Evolutionary conservation across 1,284 basidiomycete species (phyloP), one percentile per base, ranked within the genome.

Genomic region (Hypsizygus ulmarius): DNA sequence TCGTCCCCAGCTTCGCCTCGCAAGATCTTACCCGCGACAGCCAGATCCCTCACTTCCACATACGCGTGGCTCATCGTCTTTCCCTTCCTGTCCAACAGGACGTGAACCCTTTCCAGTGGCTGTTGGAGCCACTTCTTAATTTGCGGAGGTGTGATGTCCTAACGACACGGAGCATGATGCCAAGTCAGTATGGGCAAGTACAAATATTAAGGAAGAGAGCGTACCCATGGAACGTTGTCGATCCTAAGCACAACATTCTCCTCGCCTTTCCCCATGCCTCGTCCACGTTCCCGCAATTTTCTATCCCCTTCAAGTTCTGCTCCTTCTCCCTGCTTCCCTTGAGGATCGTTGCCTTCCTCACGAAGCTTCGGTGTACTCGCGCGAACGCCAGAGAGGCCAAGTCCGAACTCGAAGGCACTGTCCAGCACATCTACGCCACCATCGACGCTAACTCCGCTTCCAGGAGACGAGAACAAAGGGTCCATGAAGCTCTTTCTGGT

Each of bases 181-280:
- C 47, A 18, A 33, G 30, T 28, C 35, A 45, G 21, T 29, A 43
- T 47, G 33, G 25, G 36, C 39, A 34, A 29, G 37, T 35, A 43
- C n/a, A 43, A 37, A 48, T 49, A 28, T 35, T 35, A 39, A 6
- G 33, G 50, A 41, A 54, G 34, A 18, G 4, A 12, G 67, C 81
- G 36, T 62, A 89, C 87, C 88, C 88, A 91, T 43, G 89, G 89
- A 45, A 90, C 87, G 56, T 91, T 90, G 59, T 90, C 89, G 56
- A 91, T 86, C 18, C 88, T 73, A 40, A 91, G 71, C 12, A 91
- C 87, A 32, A 81, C 73, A 28, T 73, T 68, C 29, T 80, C 78
- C 53, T 59, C 54, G 14, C 50, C 42, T 42, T 60, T 60, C 32
- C 43, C 43, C n/a, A 53, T 51, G 27, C 54, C 29, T 14, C 45